These are phyloP conservation scores for Microbotryum lychnidis-dioicae DNA, from an alignment of 1,284 basidiomycete species.

Conservation along the genomic window DNA sequence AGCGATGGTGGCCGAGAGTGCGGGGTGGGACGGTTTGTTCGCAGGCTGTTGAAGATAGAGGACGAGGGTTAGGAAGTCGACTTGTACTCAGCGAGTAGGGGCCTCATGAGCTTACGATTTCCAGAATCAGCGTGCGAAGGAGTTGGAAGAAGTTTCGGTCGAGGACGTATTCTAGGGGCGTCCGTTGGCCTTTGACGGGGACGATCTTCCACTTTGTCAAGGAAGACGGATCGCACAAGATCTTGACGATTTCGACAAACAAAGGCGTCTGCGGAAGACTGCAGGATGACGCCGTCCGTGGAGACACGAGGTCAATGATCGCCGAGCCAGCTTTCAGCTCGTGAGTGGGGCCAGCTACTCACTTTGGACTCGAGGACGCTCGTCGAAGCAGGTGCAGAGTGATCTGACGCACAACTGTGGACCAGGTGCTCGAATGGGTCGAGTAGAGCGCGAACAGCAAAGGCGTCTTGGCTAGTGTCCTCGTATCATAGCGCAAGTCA, in stretches of 20 bases:
- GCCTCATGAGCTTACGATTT: slow-evolving; percentile 25
- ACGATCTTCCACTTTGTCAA: slow-evolving; percentile 16
- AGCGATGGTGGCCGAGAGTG: slow-evolving; percentile 45
- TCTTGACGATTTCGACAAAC: slow-evolving; percentile 32
- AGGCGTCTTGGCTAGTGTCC: slow-evolving; percentile 10
- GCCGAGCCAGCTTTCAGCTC: neutral
- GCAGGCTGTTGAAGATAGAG: slow-evolving; percentile 42
- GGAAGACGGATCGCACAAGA: slow-evolving; percentile 27
- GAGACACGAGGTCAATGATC: neutral
- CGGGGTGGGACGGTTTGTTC: slow-evolving; percentile 39
- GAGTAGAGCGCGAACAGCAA: slow-evolving; percentile 16
- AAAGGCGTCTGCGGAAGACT: slow-evolving; percentile 25
- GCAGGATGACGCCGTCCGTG: neutral
- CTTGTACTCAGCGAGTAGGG: slow-evolving; percentile 35
- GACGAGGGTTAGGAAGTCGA: neutral
- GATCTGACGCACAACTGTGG: slow-evolving; percentile 36
- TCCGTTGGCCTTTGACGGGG: neutral
- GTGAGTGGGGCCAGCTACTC: slow-evolving; percentile 17
- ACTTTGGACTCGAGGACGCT: slow-evolving; percentile 45
- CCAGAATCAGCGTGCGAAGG: slow-evolving; percentile 10
- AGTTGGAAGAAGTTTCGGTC: slow-evolving; percentile 7
- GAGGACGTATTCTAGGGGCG: slow-evolving; percentile 12
- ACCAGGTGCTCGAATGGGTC: slow-evolving; percentile 24
- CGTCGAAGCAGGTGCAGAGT: slow-evolving; percentile 37
- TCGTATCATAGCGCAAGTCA: neutral